Percentiles rank a stretch among this genome's conserved stretches.
Evolutionary conservation across 768 basidiomycete genomes (phyloP).

Genomic region (Candolleomyces eurysporus): DNA sequence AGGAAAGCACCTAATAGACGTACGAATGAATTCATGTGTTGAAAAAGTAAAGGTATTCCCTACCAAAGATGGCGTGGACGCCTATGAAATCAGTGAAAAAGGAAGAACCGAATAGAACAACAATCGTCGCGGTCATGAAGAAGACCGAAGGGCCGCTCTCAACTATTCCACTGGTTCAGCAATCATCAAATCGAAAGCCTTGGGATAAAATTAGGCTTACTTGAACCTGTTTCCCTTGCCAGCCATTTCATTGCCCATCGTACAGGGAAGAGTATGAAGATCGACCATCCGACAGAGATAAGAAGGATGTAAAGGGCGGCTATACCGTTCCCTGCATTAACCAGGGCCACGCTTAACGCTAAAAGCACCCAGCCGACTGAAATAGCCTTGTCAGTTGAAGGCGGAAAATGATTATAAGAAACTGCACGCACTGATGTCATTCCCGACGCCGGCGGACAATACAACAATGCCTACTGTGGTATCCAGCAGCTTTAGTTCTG

Average conservation of each 20-base stretch:
- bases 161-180: constrained; percentile 16
- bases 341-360: constrained; percentile 79
- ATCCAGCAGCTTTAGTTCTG: constrained; percentile 87
- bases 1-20: constrained; percentile 66
- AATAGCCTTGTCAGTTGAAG: too few species aligned
- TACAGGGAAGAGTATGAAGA: constrained; percentile 67
- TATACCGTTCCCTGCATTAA: constrained; percentile 71
- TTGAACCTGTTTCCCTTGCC: constrained; percentile 69
- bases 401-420: too few species aligned
- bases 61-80: constrained; percentile 67
- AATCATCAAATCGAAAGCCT: too few species aligned
- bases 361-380: constrained; percentile 77
- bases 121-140: constrained; percentile 79
- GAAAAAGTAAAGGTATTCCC: constrained; percentile 2
- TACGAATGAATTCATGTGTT: constrained; percentile 6
- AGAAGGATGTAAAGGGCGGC: constrained; percentile 81
- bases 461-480: constrained; percentile 92
- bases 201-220: constrained; percentile 33
- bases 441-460: constrained; percentile 88
- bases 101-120: constrained; percentile 69
- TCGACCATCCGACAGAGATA: constrained; percentile 57
- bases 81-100: constrained; percentile 90
- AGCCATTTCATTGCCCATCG: constrained; percentile 66
- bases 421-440: constrained; percentile 30
- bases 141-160: constrained; percentile 50